Evolutionary conservation across 805 yeast genomes (phyloP).

Genomic region (Grigorovia jiainica): DNA sequence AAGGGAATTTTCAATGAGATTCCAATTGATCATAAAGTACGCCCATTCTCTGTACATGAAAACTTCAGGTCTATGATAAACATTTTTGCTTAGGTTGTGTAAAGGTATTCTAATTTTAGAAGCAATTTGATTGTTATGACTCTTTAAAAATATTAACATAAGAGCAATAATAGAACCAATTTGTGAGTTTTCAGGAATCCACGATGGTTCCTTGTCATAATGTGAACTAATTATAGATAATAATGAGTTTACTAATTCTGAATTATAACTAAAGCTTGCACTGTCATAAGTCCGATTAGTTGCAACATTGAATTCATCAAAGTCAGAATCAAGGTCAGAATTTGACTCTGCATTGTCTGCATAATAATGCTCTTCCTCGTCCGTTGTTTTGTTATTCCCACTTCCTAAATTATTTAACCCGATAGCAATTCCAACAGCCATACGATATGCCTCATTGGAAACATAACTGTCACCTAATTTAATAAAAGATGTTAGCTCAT

Average conservation of each 20-base stretch:
- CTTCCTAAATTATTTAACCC: slow-evolving; percentile 79
- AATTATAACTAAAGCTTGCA: background rate
- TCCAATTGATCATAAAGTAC: slow-evolving; percentile 65
- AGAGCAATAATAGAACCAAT: slow-evolving; percentile 71
- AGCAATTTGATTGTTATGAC: slow-evolving; percentile 53
- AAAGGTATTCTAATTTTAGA: slow-evolving; percentile 45
- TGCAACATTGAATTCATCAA: background rate
- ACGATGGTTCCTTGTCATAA: slow-evolving; percentile 19
- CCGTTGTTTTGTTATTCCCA: slow-evolving; percentile 30
- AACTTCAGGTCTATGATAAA: slow-evolving; percentile 57
- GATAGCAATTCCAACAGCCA: slow-evolving; percentile 80
- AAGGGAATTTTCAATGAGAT: slow-evolving; percentile 37
- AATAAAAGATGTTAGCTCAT: slow-evolving; percentile 49
- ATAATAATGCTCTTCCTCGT: background rate
- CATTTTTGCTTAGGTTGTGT: slow-evolving; percentile 28
- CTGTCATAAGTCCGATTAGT: background rate
- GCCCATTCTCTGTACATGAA: slow-evolving; percentile 57
- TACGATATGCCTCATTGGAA: slow-evolving; percentile 69
- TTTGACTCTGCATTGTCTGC: background rate
- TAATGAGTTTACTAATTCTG: slow-evolving; percentile 5
- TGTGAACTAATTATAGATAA: slow-evolving; percentile 12
- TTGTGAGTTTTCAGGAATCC: slow-evolving; percentile 32
- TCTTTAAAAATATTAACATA: slow-evolving; percentile 60
- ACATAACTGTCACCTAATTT: slow-evolving; percentile 45
- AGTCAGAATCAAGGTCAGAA: background rate